Conservation (phyloP, 140 eudicot genomes). For the Anethum foeniculum region DNA sequence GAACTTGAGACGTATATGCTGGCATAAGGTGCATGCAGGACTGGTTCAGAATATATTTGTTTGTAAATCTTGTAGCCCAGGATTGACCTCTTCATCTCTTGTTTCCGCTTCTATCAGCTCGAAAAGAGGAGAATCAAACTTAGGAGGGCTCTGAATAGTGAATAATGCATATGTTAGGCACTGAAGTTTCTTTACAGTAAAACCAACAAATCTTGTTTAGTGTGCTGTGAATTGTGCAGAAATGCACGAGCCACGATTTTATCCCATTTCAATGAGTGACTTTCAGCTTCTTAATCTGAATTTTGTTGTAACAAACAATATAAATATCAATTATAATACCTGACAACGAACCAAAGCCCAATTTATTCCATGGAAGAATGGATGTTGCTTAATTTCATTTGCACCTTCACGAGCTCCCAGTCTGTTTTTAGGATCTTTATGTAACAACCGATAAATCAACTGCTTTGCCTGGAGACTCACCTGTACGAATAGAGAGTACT, state of each 20-base stretch:
- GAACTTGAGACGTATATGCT: not conserved
- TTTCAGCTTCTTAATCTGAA: not conserved
- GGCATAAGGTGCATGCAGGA: not conserved
- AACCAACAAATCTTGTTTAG: not conserved
- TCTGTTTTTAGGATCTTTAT: constrained; percentile 83
- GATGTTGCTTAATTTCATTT: constrained; percentile 82
- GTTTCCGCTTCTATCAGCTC: constrained; percentile 32
- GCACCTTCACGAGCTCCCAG: constrained; percentile 92
- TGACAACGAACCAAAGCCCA: constrained; percentile 92
- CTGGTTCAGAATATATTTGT: constrained; percentile 63
- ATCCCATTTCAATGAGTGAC: not conserved
- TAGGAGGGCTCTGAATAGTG: constrained; percentile 67
- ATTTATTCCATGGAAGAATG: constrained; percentile 76
- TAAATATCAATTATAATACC: constrained; percentile 32
- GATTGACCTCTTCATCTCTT: constrained; percentile 45
- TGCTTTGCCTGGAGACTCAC: constrained; percentile 81
- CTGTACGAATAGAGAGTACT: constrained; percentile 29
- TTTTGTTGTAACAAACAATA: not conserved
- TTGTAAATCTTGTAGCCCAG: constrained; percentile 68
- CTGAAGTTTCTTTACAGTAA: not conserved
- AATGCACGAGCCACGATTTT: not conserved
- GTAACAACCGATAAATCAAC: constrained; percentile 74
- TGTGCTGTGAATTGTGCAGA: not conserved
- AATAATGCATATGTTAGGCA: not conserved
- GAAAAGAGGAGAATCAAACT: constrained; percentile 62